These are phyloP conservation scores for Pyropia haitanensis DNA, from an alignment of 23 red algal genomes.

Conservation along the genomic window DNA sequence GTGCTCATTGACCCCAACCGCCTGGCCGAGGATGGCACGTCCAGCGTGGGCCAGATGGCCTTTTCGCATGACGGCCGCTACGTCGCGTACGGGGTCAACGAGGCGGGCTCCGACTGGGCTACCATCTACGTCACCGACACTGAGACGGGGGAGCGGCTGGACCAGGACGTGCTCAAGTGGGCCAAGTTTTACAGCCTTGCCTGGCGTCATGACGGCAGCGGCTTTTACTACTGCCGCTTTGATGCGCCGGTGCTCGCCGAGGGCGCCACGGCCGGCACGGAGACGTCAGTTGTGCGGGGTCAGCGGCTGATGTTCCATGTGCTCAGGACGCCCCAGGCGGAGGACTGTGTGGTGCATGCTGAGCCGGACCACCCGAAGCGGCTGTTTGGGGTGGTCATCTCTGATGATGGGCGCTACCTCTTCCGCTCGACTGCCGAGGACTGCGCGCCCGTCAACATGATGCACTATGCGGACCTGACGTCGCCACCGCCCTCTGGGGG, in stretches of 20 bases:
- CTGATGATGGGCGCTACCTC: conserved; percentile 55
- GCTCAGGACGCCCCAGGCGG: conserved; percentile 28
- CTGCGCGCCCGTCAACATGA: conserved; percentile 54
- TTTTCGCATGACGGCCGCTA: conserved; percentile 38
- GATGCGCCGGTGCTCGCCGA: conserved; percentile 29
- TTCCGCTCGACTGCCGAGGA: conserved; percentile 24
- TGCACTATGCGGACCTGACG: conserved; percentile 47
- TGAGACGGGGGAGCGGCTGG: conserved; percentile 15
- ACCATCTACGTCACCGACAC: conserved; percentile 42
- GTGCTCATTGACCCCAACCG: conserved; percentile 64
- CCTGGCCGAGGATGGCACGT: conserved; percentile 58
- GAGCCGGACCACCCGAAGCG: conserved; percentile 46
- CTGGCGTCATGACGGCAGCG: conserved; percentile 43
- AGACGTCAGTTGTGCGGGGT: conserved; percentile 30
- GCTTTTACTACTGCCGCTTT: conserved; percentile 69
- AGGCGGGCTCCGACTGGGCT: conserved; percentile 59
- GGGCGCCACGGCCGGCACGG: conserved; percentile 32
- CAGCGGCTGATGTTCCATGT: conserved; percentile 49
- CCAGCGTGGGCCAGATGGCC: conserved; percentile 26
- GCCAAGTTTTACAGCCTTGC: conserved; percentile 64
- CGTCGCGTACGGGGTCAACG: conserved; percentile 42
- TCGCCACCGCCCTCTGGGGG: neutral
- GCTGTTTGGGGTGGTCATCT: conserved; percentile 26
- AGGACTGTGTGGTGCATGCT: conserved; percentile 37
- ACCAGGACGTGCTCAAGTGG: conserved; percentile 47